Conservation (phyloP, 768 basidiomycete genomes). For the Cystobasidium tubakii region DNA sequence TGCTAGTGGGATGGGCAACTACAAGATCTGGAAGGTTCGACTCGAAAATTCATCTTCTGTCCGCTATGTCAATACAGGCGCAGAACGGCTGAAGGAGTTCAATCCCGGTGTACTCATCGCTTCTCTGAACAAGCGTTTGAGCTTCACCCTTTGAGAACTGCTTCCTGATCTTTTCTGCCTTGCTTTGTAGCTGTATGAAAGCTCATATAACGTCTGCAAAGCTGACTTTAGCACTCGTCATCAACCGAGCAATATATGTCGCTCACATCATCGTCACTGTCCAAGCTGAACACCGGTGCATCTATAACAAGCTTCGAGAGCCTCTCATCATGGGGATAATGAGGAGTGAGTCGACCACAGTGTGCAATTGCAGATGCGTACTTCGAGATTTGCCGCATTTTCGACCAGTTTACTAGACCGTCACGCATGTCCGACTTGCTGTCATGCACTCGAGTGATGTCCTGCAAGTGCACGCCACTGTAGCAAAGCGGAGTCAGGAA, state of each 20-base stretch:
- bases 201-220: constrained; percentile 32
- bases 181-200: constrained; percentile 38
- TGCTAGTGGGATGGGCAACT: too few species aligned
- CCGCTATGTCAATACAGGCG: too few species aligned
- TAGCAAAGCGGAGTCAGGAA: constrained; percentile 3
- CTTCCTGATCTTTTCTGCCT: constrained; percentile 3
- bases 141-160: constrained; percentile 13
- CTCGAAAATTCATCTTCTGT: too few species aligned
- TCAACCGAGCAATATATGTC: neutral
- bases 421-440: constrained; percentile 67
- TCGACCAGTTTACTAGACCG: constrained; percentile 88
- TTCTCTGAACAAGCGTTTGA: constrained; percentile 4
- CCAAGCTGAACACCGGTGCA: constrained; percentile 35
- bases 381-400: constrained; percentile 84
- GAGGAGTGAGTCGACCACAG: constrained; percentile 39
- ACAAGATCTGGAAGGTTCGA: too few species aligned
- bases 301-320: constrained; percentile 42
- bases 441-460: constrained; percentile 79
- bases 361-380: constrained; percentile 65
- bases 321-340: constrained; percentile 35
- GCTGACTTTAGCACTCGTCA: neutral
- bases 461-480: constrained; percentile 86
- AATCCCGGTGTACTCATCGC: constrained; percentile 2
- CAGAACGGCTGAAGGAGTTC: neutral
- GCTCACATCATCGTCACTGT: constrained; percentile 32